Base-by-base conservation (phyloP, 2,329 filamentous ascomycete species). In the Cadophora sp. region DNA sequence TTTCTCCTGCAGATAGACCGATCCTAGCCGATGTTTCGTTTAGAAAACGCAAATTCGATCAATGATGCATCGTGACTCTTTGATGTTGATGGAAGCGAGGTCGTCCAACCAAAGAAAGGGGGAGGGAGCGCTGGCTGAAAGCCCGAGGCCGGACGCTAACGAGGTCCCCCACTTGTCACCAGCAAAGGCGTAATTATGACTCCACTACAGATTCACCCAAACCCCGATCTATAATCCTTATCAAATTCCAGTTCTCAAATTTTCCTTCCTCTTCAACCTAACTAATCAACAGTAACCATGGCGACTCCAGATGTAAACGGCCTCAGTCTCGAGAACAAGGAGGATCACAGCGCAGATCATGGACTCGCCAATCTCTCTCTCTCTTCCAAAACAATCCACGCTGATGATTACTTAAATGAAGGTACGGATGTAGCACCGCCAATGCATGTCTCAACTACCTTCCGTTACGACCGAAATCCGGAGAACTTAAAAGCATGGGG, bases 381-480 rank as follows among this genome's bases (percentile, higher is more conserved):
- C 59, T 86, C 92, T 8, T 93, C 93, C 6, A 85, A 87, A 65
- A 87, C 91, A n/a, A 83, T 97, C 70, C 94, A 97, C 78, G 92
- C 91, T 69, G 94, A 97, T 76, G 90, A 96, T 80, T 83, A 83
- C 73, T 85, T 96, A 74, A 92, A 93, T 79, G 80, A 84, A 41
- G 87, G 91, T 72, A 84, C 88, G 60, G 93, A 96, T 76, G 91
- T 98, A 64, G 94, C 95, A 14, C 95, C 96, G 67, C 89, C 95
- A 4, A 84, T 98, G 76, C 95, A 98, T 78, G 88, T 96, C 70
- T 94, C 93, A 69, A 97, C 95, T 14, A 98, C 93, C 18, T 98
- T 93, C 80, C 89, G 93, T 73, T 98, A 97, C 79, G 83, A 84
- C 33, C 80, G 83, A 62, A 85, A 97, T 76, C 92, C 93, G 1